Evolutionary conservation across 495 filamentous ascomycete genomes (phyloP).

Genomic region (Aspergillus avenaceus): DNA sequence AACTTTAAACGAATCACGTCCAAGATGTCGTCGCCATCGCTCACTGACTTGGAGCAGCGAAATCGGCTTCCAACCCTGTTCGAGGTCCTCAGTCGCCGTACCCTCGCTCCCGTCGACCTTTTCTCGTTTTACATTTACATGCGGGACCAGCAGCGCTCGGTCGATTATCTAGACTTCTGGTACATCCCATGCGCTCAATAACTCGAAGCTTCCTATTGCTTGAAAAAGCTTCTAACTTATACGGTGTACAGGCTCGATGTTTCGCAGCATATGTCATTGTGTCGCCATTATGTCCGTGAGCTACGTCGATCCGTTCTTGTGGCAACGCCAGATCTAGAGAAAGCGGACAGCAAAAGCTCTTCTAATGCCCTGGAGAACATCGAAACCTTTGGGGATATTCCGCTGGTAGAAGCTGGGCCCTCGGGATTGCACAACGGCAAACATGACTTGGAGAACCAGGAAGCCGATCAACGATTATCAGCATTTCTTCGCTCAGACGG

Average conservation of each 20-base stretch:
- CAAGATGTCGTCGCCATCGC: constrained; percentile 32
- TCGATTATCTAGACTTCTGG: constrained; percentile 99
- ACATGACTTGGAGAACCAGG: constrained; percentile 50
- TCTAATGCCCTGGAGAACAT: constrained; percentile 72
- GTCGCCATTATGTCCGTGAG: constrained; percentile 95
- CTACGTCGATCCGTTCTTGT: constrained; percentile 89
- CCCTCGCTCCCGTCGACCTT: constrained; percentile 87
- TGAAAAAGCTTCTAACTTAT: constrained; percentile 1
- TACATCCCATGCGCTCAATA: constrained; percentile 30
- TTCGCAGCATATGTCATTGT: constrained; percentile 96
- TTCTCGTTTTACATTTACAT: constrained; percentile 99
- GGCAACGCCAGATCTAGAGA: constrained; percentile 86
- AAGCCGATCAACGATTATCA: constrained; percentile 83
- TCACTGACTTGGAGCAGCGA: constrained; percentile 46
- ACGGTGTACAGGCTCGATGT: constrained; percentile 81
- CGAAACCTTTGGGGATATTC: constrained; percentile 60
- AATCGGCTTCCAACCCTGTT: constrained; percentile 91
- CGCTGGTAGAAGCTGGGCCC: constrained; percentile 42
- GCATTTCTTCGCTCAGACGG: constrained; percentile 79
- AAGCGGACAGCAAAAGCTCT: constrained; percentile 73
- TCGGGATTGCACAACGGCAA: constrained; percentile 28
- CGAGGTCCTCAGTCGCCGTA: constrained; percentile 89
- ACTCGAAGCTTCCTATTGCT: neutral
- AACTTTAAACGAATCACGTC: neutral
- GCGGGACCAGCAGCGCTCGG: constrained; percentile 94